These are phyloP conservation scores for Peronospora farinosa DNA, from an alignment of 352 stramenopile species.

Conservation along the genomic window DNA sequence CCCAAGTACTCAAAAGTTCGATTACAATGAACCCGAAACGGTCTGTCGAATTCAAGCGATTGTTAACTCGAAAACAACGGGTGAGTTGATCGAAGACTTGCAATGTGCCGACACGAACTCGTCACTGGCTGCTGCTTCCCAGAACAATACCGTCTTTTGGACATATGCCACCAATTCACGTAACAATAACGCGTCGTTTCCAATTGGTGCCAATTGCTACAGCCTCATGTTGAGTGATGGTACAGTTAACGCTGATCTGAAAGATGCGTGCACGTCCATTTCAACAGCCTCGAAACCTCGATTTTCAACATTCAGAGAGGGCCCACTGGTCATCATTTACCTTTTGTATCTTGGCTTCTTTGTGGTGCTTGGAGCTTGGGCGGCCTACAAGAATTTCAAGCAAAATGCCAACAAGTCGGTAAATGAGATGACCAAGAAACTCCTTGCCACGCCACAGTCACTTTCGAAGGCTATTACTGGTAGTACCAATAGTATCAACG, in stretches of 20 bases:
- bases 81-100: slow-evolving; percentile 24
- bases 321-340: slow-evolving; percentile 25
- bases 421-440: slow-evolving; percentile 31
- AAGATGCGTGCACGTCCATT: slow-evolving; percentile 15
- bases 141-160: slow-evolving; percentile 36
- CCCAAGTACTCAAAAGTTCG: slow-evolving; percentile 24
- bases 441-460: not conserved
- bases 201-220: slow-evolving; percentile 34
- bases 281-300: slow-evolving; percentile 8
- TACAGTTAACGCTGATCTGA: slow-evolving; percentile 17
- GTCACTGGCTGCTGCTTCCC: slow-evolving; percentile 25
- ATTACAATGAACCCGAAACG: slow-evolving; percentile 25
- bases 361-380: slow-evolving; percentile 20
- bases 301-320: slow-evolving; percentile 27
- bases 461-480: not conserved
- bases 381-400: slow-evolving; percentile 20
- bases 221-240: slow-evolving; percentile 30
- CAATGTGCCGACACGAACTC: slow-evolving; percentile 32
- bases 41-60: slow-evolving; percentile 31
- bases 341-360: slow-evolving; percentile 31
- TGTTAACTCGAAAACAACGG: slow-evolving; percentile 15
- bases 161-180: slow-evolving; percentile 31
- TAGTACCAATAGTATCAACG: not conserved
- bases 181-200: slow-evolving; percentile 52
- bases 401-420: slow-evolving; percentile 21